Evolutionary conservation across 192 early-diverging fungal species (phyloP), one percentile per base, ranked within the genome.

Genomic region (Physocladia obscura): DNA sequence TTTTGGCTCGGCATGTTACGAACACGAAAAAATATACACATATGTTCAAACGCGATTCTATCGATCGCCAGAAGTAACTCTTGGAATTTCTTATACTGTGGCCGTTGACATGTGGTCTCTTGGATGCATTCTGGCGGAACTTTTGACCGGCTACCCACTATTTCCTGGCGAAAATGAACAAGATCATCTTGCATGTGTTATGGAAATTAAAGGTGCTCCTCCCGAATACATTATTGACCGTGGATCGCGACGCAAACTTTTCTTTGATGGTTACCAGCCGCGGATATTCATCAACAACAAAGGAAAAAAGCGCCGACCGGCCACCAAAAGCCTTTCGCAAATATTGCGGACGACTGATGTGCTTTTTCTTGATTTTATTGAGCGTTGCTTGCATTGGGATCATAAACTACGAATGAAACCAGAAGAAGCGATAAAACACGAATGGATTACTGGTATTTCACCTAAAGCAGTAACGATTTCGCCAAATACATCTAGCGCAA

Each of bases 331-430:
- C 21, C 81, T 98, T 69, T 80, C 79, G 11, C 82, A 86, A 40
- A 86, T 89, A 56, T 79, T 95, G 26, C 88, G 88, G 37, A 89
- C 92, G 50, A 82, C 80, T 56, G 97, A 98, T 71, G 80, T 84
- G 49, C 61, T 81, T 30, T 94, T 98, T 64, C 62, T 97, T 8
- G 92, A 98, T 67, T 98, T 98, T 80, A 82, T 98, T 39, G 65
- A 84, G 49, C 79, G 81, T 21, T 93, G 94, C 59, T 76, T 98
- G 49, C 83, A 85, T 22, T 98, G 97, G 97, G 94, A 98, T 73
- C 94, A 95, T 4, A 84, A 89, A 50, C 85, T 82, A 49, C 84
- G 97, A 21, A 88, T 98, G 88, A 92, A 84, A 34, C 94, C 97
- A 31, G 81, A 84, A 19, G 92, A 96, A 56, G 95, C 92, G 34